Conservation (phyloP, 345 rosid species). For the Turnera subulata region DNA sequence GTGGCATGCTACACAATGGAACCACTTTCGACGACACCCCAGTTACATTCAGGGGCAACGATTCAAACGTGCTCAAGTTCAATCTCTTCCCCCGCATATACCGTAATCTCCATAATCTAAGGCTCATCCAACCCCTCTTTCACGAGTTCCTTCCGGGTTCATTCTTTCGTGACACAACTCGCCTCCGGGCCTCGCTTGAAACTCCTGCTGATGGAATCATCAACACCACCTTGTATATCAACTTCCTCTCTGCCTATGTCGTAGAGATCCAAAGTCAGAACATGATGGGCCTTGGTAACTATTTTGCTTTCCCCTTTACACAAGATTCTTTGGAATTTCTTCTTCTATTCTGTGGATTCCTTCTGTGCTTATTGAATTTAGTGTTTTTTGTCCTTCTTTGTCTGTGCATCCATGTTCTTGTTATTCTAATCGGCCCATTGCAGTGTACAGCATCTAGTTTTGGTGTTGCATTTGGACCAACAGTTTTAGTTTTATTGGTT, state of each 20-base stretch:
- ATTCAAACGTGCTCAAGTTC: slow-evolving; percentile 63
- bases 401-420: too few relatives aligned
- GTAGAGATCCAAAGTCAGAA: slow-evolving; percentile 71
- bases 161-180: slow-evolving; percentile 41
- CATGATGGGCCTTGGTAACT: slow-evolving; percentile 84
- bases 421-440: too few relatives aligned
- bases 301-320: slow-evolving; percentile 5
- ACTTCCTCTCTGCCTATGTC: slow-evolving; percentile 74
- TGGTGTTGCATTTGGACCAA: too few relatives aligned
- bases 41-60: slow-evolving; percentile 74
- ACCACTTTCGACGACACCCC: slow-evolving; percentile 57
- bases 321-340: background rate
- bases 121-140: slow-evolving; percentile 81
- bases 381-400: background rate
- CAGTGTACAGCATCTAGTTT: too few relatives aligned
- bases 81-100: slow-evolving; percentile 77
- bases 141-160: slow-evolving; percentile 90
- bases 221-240: slow-evolving; percentile 73
- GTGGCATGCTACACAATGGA: slow-evolving; percentile 69
- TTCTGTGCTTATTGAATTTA: background rate
- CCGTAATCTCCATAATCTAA: slow-evolving; percentile 59
- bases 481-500: too few relatives aligned
- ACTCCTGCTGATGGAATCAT: slow-evolving; percentile 59
- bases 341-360: background rate
- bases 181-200: slow-evolving; percentile 70